A percentile compares a stretch with the other conserved stretches of the same genome.
Evolutionary conservation across 1,139 yeast genomes (phyloP).

Genomic region (Debaryomyces robertsiae): DNA sequence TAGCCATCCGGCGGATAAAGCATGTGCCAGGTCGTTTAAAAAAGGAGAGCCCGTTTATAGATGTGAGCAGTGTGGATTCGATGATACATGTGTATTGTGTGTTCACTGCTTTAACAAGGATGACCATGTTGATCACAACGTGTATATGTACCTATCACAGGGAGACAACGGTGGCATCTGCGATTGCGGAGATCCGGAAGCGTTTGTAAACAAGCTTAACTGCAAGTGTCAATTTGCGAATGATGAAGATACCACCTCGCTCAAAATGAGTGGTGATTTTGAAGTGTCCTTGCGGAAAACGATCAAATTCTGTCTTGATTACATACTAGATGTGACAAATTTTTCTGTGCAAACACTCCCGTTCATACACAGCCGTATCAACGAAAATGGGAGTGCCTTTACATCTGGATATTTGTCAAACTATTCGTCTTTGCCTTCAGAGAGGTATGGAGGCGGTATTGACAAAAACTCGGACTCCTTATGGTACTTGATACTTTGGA

Average conservation of each 20-base stretch:
- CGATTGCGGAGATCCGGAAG: constrained; percentile 91
- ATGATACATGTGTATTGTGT: constrained; percentile 75
- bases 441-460: constrained; percentile 30
- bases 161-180: constrained; percentile 66
- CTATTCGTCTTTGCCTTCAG: constrained; percentile 30
- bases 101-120: constrained; percentile 65
- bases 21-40: constrained; percentile 64
- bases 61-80: constrained; percentile 68
- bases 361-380: constrained; percentile 31
- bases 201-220: constrained; percentile 61
- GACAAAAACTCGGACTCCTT: constrained; percentile 30
- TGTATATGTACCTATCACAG: constrained; percentile 51
- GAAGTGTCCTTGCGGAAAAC: constrained; percentile 28
- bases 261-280: constrained; percentile 17
- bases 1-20: constrained; percentile 37
- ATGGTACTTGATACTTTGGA: constrained; percentile 63
- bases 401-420: constrained; percentile 31
- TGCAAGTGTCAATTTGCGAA: constrained; percentile 46
- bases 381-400: constrained; percentile 21
- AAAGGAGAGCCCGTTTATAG: constrained; percentile 66
- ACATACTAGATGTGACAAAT: constrained; percentile 49
- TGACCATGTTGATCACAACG: constrained; percentile 68
- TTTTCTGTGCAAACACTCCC: constrained; percentile 41
- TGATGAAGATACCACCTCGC: constrained; percentile 12
- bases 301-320: constrained; percentile 45